Base-by-base conservation (phyloP, 1,284 basidiomycete species). In the Schizophyllum amplum region DNA sequence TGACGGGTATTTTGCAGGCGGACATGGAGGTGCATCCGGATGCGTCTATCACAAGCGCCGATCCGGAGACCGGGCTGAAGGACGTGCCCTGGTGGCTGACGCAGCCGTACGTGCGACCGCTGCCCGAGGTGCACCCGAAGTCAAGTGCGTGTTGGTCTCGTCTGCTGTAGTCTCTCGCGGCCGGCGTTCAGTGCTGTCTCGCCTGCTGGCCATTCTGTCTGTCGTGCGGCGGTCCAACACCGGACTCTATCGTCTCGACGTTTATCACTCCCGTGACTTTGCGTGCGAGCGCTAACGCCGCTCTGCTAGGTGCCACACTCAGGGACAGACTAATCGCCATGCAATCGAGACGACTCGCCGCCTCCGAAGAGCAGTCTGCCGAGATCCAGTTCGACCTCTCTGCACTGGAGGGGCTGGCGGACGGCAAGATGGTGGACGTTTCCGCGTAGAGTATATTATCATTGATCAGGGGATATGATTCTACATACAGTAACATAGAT, bases 51-150 rank as follows among this genome's bases (percentile, higher is more conserved):
- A 50, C 22, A 4, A 22, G 13, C 15, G 48, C 24, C 24, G 21
- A 50, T 21, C 48, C 75, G 11, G 70, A 68, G 54, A 82, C 80
- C 0, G 79, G 84, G 7, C 71, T 87, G 60, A 77, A 78, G 52
- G 68, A 82, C 1, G 76, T 94, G 21, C 93, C 93, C 0, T 83
- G 87, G 63, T 95, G 91, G 90, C 75, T 91, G 11, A 83, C 86
- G 7, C 94, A 97, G 69, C 93, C 94, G 0, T 92, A 93, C 67
- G 85, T 92, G 67, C 77, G 91, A 20, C 80, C 84, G 24, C 22
- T 64, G 27, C 65, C 63, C 7, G n/a, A 42, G 33, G 33, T 42
- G 13, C 11, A 9, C 33, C 7, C 33, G 33, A 42, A 42, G 33
- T 13, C 33, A 42, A 17, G 33, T 42, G 33, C 33, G 33, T 42